These are phyloP conservation scores for Paramecium sexaurelia DNA, from an alignment of 73 alveolate genomes.

Conservation along the genomic window DNA sequence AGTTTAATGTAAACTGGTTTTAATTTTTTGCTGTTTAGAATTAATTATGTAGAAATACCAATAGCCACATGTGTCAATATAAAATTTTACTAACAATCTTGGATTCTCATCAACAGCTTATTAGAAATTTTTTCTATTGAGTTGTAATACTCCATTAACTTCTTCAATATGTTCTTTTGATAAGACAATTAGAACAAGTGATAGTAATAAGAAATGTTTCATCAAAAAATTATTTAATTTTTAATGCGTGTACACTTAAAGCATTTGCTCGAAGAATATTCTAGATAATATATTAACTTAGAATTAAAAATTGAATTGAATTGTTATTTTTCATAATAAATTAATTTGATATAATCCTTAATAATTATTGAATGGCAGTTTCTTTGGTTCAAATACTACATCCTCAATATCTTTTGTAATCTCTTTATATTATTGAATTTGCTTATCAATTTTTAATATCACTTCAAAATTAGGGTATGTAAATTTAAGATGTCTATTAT, in stretches of 20 bases:
- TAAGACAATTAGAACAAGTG: neutral
- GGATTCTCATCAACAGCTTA: constrained; percentile 22
- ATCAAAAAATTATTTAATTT: neutral
- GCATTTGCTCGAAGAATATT: neutral
- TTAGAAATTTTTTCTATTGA: neutral
- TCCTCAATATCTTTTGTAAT: neutral
- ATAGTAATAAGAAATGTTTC: neutral
- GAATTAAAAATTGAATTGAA: neutral
- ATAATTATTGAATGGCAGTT: neutral
- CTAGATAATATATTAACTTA: neutral
- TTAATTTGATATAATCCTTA: neutral
- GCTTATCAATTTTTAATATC: neutral
- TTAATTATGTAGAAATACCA: neutral
- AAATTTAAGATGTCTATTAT: neutral
- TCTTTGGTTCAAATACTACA: neutral
- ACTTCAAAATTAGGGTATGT: neutral
- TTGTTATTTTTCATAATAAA: neutral
- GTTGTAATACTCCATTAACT: neutral
- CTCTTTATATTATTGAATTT: neutral
- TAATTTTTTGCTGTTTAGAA: neutral
- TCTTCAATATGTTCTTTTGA: neutral
- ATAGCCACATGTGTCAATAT: neutral
- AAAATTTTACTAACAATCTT: constrained; percentile 6
- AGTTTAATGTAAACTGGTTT: constrained; percentile 32
- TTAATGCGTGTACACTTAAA: neutral